Conservation (phyloP, 306 rosid species). For the Pterocarpus macrocarpus region DNA sequence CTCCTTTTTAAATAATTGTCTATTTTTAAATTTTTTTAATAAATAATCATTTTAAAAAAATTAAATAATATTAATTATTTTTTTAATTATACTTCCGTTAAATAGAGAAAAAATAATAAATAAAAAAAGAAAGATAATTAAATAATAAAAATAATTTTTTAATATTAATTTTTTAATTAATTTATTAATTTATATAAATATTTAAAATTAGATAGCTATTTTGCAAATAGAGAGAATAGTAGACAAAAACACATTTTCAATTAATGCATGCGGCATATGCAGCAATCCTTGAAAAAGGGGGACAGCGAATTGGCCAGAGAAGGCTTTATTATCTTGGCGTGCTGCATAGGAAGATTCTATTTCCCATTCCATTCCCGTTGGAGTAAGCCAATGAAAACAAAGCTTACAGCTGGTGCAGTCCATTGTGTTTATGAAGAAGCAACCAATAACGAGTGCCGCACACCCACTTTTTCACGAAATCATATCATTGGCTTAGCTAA, state of each 20-base stretch:
- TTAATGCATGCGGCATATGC: background rate
- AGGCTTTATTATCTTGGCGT: constrained; percentile 6
- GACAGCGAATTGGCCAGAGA: constrained; percentile 11
- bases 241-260: background rate
- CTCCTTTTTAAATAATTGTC: too few species aligned
- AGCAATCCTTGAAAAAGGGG: background rate
- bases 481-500: background rate
- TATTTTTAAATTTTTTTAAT: too few species aligned
- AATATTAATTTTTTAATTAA: too few species aligned
- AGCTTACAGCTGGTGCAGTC: constrained; percentile 35
- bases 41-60: too few species aligned
- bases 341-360: constrained; percentile 37
- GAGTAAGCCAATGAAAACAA: constrained; percentile 31
- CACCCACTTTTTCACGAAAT: constrained; percentile 48
- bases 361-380: constrained; percentile 36
- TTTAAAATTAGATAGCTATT: too few species aligned
- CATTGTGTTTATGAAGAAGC: constrained; percentile 41
- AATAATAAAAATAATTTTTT: too few species aligned
- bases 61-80: too few species aligned
- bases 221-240: background rate
- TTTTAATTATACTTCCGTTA: too few species aligned
- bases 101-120: too few species aligned
- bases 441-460: constrained; percentile 38
- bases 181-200: too few species aligned
- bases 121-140: too few species aligned